Evolutionary conservation across 1,284 basidiomycete species (phyloP), one percentile per base, ranked within the genome.

Genomic region (Cryptococcus sp.): DNA sequence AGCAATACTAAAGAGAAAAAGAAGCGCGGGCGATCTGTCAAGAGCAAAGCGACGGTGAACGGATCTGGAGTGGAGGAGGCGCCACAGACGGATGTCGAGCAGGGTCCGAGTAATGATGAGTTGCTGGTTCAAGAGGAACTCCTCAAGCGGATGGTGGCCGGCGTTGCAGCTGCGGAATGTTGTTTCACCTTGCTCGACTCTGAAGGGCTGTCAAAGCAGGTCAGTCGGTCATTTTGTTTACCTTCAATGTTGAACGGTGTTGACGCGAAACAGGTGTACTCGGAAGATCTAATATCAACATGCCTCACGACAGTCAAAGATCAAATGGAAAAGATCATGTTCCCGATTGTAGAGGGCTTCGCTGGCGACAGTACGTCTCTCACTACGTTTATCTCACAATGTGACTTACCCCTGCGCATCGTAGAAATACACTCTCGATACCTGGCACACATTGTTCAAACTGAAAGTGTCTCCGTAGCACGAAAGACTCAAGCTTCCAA

Each of bases 221-320:
- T 90, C 58, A 45, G 84, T 70, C 37, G 3, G 5, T 3, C 40
- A 25, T 4, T 44, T 16, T 17, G 23, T 52, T 49, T n/a, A 34
- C 13, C 8, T n/a, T 39, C 13, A 10, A 46, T 6, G 50, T 10
- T 29, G 22, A n/a, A 44, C 54, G 7, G 29, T 45, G 57, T 66
- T 72, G 22, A 68, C 46, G 6, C 10, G 22, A 26, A 43, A 8
- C 29, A 91, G 89, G 79, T 91, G 37, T 95, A 90, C 73, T 95
- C 93, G 0, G 94, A 98, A 73, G 94, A 98, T 72, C 80, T 93
- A 15, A 88, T 98, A 56, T 87, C 86, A 0, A 80, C 84, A 0
- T 93, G 91, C 70, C 82, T 97, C 8, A 81, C 80, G 40, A 81
- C 86, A 0, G 81, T 93, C 62, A 93, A 94, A 73, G 87, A 87